Evolutionary conservation across 2,329 filamentous ascomycete genomes (phyloP), one percentile per base, ranked within the genome.

Genomic region (Fusarium pseudocircinatum): DNA sequence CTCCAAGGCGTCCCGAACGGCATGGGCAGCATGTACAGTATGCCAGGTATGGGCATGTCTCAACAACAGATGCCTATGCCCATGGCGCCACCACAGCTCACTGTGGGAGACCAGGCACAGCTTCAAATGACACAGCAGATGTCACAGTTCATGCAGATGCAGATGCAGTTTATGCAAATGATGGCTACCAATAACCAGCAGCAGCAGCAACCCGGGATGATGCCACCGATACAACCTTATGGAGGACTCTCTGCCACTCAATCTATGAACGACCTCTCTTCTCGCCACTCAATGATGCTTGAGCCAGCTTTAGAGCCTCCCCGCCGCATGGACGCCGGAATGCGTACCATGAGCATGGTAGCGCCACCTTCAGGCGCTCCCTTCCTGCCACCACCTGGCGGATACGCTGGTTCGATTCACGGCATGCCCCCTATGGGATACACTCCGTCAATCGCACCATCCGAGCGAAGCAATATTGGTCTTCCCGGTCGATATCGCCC

Each of bases 141-240:
- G 93, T 88, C 90, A 63, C 92, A 94, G 77, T 95, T 96, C 83
- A 95, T 96, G 93, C 92, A 95, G 79, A 94, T 96, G 92, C 94
- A 97, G 81, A 95, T 97, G 92, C 93, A 97, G 80, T 95, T 95
- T 83, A 96, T 97, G 92, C 93, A 95, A 78, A 92, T 94, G 90
- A 93, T 94, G 88, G 86, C 87, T 2, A 75, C 79, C 56, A 84
- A 84, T 69, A 71, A 73, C 49, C 70, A 80, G 62, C 52, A 80
- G 62, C 78, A 72, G 24, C 36, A 37, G 62, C 39, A 34, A 30
- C 53, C 53, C 10, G 71, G 67, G 24, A 75, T 77, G 70, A 75
- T 75, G 70, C 74, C 71, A 39, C 74, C 70, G 40, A 77, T 79
- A 78, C 78, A 79, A 46, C 76, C 78, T 14, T 81, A 79, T 46